Evolutionary conservation across 2,329 filamentous ascomycete genomes (phyloP), one percentile per base, ranked within the genome.

Genomic region (Sporothrix pseudoabietina): DNA sequence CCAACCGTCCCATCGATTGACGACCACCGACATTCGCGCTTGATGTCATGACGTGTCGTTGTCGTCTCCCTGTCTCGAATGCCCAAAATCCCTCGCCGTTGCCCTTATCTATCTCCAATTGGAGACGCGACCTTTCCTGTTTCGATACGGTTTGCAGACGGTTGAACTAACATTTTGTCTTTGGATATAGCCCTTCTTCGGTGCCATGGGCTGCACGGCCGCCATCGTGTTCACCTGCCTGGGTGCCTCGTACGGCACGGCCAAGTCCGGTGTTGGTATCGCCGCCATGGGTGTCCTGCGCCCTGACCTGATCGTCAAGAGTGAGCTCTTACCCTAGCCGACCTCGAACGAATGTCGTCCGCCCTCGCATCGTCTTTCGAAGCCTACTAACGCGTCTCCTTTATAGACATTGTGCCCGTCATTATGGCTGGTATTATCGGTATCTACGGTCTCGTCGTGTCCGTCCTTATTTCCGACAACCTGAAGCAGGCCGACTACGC

Each of bases 351-450:
- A 12, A 12, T 26, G 26, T 5, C 4, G 16, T 19, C 26, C 26
- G 14, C 3, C 22, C 49, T 22, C 10, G 44, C 55, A 8, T 12
- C 54, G n/a, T 12, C 52, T 32, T 52, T 16, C 22, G 19, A 39
- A 14, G 19, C 12, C 12, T 10, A 55, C 22, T 8, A 44, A 68
- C 65, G 44, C 44, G 14, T 52, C 14, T 52, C 16, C 16, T 61
- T 30, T 16, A 66, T 78, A 98, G 95, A 98, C 89, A 98, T 98
- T 84, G 95, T 98, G 77, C 96, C 96, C 83, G 96, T 98, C 85
- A 97, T 99, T 91, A 99, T 99, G 96, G 96, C 96, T 88, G 96
- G 96, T 98, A 99, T 99, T 85, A 98, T 99, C 85, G 96, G 94
- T 92, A 98, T 99, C 84, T 99, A 96, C 86, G 93, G 93, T 80